Conservation (phyloP, 1,284 basidiomycete genomes). For the Moesziomyces sp. region DNA sequence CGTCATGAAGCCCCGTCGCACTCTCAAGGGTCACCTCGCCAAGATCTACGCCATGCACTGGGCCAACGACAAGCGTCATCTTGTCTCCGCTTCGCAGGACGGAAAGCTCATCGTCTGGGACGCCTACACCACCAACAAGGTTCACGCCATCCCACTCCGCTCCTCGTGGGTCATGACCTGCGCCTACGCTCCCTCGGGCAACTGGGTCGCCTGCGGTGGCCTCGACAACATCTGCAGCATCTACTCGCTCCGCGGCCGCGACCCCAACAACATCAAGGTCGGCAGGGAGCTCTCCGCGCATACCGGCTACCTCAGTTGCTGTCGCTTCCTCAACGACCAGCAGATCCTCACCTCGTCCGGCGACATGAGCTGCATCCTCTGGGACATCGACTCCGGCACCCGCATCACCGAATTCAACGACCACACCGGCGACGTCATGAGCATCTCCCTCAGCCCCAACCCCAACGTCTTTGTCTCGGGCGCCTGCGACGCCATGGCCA, state of each 20-base stretch:
- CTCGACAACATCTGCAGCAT: conserved; percentile 99
- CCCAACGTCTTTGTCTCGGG: conserved; percentile 97
- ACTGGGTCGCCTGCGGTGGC: conserved; percentile 97
- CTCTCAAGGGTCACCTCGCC: conserved; percentile 94
- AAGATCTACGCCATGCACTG: conserved; percentile 99
- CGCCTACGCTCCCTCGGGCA: conserved; percentile 95
- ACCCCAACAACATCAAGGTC: conserved; percentile 70
- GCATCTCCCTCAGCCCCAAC: conserved; percentile 87
- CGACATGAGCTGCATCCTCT: conserved; percentile 99
- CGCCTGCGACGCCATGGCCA: conserved; percentile 96
- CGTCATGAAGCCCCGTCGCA: conserved; percentile 92
- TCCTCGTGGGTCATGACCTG: conserved; percentile 99
- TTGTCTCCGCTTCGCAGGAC: conserved; percentile 98
- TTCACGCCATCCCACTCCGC: conserved; percentile 95
- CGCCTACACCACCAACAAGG: conserved; percentile 99
- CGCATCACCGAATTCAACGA: conserved; percentile 96
- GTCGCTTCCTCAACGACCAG: conserved; percentile 96
- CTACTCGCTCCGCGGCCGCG: conserved; percentile 80
- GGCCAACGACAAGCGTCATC: conserved; percentile 93
- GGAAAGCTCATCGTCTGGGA: conserved; percentile 99
- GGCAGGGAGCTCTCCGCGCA: conserved; percentile 91
- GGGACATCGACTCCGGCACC: conserved; percentile 97
- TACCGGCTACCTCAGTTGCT: conserved; percentile 96
- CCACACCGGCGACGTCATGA: conserved; percentile 98
- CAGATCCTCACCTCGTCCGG: conserved; percentile 97